Conservation (phyloP, 768 basidiomycete genomes). For the Fomitopsis pulvina region DNA sequence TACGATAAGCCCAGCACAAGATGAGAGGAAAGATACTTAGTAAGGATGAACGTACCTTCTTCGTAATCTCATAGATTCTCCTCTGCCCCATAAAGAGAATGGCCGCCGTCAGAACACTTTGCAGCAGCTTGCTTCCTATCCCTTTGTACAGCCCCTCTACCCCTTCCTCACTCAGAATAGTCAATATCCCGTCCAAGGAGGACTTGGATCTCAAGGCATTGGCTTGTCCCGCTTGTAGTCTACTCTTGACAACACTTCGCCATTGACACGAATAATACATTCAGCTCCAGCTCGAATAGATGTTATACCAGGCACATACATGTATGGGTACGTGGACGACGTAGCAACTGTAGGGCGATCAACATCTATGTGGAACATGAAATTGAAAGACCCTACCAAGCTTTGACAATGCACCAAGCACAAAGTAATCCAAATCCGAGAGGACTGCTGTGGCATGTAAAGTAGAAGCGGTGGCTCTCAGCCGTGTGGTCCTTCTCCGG, state of each 20-base stretch:
- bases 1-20: too few species aligned
- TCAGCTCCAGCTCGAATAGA: too few species aligned
- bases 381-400: conserved; percentile 43
- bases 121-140: conserved; percentile 79
- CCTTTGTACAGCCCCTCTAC: conserved; percentile 84
- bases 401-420: conserved; percentile 93
- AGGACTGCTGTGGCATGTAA: conserved; percentile 38
- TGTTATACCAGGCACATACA: conserved; percentile 33
- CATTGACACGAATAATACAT: neutral
- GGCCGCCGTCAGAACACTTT: conserved; percentile 89
- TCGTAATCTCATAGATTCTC: conserved; percentile 71
- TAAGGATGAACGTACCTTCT: conserved; percentile 28
- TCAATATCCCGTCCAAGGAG: conserved; percentile 66
- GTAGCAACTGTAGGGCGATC: conserved; percentile 31
- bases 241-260: conserved; percentile 62
- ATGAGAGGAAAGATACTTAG: neutral
- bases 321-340: conserved; percentile 66
- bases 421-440: conserved; percentile 85
- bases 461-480: conserved; percentile 40
- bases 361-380: neutral
- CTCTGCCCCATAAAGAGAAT: conserved; percentile 90
- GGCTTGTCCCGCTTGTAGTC: conserved; percentile 70
- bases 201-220: conserved; percentile 68
- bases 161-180: conserved; percentile 76
- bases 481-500: conserved; percentile 47